Percentiles rank a stretch among this genome's conserved stretches.
Evolutionary conservation across 768 basidiomycete species (phyloP).

Genomic region (Piloderma croceum): DNA sequence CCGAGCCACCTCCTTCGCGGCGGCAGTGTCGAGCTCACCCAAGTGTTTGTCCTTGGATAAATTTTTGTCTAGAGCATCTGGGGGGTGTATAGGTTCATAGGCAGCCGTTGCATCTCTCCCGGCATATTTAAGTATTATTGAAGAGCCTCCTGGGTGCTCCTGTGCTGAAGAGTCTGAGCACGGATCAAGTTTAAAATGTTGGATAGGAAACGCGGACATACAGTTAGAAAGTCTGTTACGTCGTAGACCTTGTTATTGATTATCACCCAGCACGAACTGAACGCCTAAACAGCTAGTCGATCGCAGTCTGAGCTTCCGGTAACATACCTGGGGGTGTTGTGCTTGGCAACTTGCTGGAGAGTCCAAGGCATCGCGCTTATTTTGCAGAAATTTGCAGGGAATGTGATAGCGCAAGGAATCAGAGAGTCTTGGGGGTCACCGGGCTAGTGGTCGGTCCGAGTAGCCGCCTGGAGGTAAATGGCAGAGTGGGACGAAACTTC

Average conservation of each 20-base stretch:
- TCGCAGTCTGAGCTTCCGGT: neutral
- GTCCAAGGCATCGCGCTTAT: no score
- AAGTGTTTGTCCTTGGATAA: conserved; percentile 68
- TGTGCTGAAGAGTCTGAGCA: conserved; percentile 21
- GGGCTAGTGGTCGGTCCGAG: no score
- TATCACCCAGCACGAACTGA: conserved; percentile 83
- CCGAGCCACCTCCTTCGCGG: conserved; percentile 32
- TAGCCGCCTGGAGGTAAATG: no score
- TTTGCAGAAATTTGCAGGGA: no score
- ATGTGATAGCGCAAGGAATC: no score
- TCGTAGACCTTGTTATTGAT: conserved; percentile 80
- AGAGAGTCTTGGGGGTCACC: no score
- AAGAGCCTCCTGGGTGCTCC: conserved; percentile 79
- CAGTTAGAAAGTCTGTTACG: conserved; percentile 72
- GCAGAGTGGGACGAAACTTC: no score
- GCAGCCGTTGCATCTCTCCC: conserved; percentile 79
- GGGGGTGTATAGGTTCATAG: conserved; percentile 81
- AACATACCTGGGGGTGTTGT: conserved; percentile 48
- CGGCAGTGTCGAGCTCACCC: conserved; percentile 51
- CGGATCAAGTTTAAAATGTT: neutral
- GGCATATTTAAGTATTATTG: conserved; percentile 77
- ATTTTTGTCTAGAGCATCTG: conserved; percentile 70
- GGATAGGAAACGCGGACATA: conserved; percentile 22
- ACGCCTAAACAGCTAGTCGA: conserved; percentile 27
- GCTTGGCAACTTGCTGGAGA: conserved; percentile 54